These are phyloP conservation scores for Colletotrichum phormii DNA, from an alignment of 2,329 filamentous ascomycete genomes.

Conservation along the genomic window DNA sequence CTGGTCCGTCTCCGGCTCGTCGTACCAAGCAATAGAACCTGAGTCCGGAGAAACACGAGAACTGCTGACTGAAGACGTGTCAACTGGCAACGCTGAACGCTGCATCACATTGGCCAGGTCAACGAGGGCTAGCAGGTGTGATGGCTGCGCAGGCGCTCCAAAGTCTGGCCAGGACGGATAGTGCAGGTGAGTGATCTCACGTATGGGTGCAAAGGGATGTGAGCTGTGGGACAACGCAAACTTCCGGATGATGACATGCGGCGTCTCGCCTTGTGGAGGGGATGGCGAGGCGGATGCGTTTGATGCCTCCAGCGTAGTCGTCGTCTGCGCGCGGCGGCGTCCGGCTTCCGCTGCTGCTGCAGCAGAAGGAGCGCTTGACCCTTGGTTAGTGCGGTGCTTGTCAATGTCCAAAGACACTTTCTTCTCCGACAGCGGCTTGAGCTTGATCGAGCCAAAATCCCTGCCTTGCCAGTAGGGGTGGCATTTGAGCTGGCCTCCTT, in stretches of 20 bases:
- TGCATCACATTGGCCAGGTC: conserved; percentile 85
- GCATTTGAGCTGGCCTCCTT: conserved; percentile 94
- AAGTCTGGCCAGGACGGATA: conserved; percentile 99
- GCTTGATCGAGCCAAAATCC: conserved; percentile 80
- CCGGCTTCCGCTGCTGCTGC: conserved; percentile 30
- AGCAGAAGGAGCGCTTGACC: conserved; percentile 35
- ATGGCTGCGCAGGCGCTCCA: conserved; percentile 88
- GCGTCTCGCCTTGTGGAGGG: conserved; percentile 63
- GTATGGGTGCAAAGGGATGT: conserved; percentile 85
- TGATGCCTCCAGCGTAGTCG: conserved; percentile 43
- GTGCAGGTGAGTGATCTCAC: conserved; percentile 94
- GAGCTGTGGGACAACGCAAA: conserved; percentile 83
- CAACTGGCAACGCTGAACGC: conserved; percentile 63
- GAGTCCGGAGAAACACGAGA: conserved; percentile 44
- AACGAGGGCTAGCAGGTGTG: conserved; percentile 88
- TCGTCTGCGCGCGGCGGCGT: conserved; percentile 47
- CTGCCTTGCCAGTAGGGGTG: conserved; percentile 91
- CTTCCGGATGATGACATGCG: conserved; percentile 86
- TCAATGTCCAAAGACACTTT: conserved; percentile 81
- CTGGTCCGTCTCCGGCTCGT: conserved; percentile 69
- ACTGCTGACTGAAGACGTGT: conserved; percentile 52
- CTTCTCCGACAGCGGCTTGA: conserved; percentile 84
- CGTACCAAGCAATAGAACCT: conserved; percentile 58
- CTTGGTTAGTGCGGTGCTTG: conserved; percentile 53
- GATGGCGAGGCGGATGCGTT: conserved; percentile 40